Evolutionary conservation across 176 grass and related monocot genomes (phyloP).

Genomic region (Olyra latifolia): DNA sequence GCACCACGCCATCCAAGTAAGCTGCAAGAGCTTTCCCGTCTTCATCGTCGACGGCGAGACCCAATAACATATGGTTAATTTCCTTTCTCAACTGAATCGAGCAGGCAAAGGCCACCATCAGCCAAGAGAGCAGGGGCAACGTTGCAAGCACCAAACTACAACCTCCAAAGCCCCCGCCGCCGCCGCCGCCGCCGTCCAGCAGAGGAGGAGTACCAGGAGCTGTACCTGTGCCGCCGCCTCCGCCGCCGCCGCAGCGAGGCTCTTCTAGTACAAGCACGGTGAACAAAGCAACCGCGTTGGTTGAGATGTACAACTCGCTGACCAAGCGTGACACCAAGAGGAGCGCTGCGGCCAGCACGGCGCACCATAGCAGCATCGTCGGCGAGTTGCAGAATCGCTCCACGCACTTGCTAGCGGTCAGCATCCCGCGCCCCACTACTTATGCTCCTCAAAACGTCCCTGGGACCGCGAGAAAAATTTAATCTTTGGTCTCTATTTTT

Average conservation of each 20-base stretch:
- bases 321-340: constrained; percentile 58
- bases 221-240: constrained; percentile 46
- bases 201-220: constrained; percentile 14
- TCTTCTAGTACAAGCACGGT: constrained; percentile 40
- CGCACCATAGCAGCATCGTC: constrained; percentile 55
- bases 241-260: constrained; percentile 10
- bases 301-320: constrained; percentile 83
- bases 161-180: constrained; percentile 31
- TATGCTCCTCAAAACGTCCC: background rate
- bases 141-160: background rate
- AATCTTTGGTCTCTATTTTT: background rate
- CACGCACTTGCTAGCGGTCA: constrained; percentile 69
- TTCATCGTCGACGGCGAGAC: background rate
- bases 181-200: constrained; percentile 32
- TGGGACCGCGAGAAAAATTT: background rate
- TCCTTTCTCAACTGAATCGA: background rate
- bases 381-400: constrained; percentile 95
- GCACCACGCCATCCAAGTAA: constrained; percentile 7
- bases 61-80: background rate
- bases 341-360: constrained; percentile 30
- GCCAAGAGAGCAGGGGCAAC: background rate
- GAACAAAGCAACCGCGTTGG: constrained; percentile 62
- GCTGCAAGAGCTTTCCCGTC: background rate
- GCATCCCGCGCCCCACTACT: background rate
- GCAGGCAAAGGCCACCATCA: background rate